phyloP scores from a whole-genome alignment of 2,329 filamentous ascomycete species.

The Neonectria coccinea region DNA sequence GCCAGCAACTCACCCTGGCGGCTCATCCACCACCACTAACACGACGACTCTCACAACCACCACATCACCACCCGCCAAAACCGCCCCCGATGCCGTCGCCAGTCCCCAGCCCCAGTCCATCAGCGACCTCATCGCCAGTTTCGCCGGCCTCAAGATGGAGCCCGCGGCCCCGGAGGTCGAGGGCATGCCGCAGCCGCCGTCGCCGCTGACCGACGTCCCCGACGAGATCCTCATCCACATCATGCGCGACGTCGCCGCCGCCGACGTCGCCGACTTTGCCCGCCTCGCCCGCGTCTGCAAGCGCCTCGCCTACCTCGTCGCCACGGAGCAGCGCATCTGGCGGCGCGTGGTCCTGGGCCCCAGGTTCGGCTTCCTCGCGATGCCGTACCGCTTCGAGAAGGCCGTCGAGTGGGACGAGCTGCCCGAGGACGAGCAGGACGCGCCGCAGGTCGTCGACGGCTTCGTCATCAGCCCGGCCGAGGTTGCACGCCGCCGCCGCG shows the following conservation, averaged over 20 bases:
- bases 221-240: constrained; percentile 88
- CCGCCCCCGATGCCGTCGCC: constrained; percentile 60
- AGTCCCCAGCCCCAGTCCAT: constrained; percentile 62
- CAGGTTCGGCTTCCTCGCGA: constrained; percentile 82
- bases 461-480: constrained; percentile 53
- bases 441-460: constrained; percentile 47
- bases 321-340: constrained; percentile 89
- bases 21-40: constrained; percentile 39
- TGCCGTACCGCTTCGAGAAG: constrained; percentile 83
- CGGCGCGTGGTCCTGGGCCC: constrained; percentile 76
- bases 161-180: constrained; percentile 76
- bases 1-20: constrained; percentile 24
- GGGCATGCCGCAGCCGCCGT: constrained; percentile 78
- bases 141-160: constrained; percentile 76
- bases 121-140: constrained; percentile 79
- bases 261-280: constrained; percentile 81
- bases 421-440: constrained; percentile 47
- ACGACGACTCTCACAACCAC: constrained; percentile 6
- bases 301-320: constrained; percentile 84
- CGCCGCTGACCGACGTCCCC: constrained; percentile 81
- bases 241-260: constrained; percentile 75
- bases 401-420: constrained; percentile 68
- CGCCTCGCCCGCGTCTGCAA: constrained; percentile 87
- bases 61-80: constrained; percentile 10
- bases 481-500: constrained; percentile 49